Conservation (phyloP, 495 filamentous ascomycete genomes). For the Penicillium crystallinum region DNA sequence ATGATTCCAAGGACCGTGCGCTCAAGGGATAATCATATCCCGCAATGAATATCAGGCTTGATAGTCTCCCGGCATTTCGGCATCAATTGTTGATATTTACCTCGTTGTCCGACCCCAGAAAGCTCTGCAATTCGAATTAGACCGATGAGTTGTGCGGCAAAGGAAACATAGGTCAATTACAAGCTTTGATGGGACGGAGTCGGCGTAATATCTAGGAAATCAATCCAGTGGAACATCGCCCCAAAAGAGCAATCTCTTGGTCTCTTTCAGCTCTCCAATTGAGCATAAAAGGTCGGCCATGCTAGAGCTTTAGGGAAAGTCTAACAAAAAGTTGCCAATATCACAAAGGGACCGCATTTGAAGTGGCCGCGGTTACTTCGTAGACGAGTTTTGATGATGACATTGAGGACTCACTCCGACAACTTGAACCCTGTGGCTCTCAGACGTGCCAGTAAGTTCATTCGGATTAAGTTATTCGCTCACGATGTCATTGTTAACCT, state of each 20-base stretch:
- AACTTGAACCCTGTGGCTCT: not conserved
- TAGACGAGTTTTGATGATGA: not conserved
- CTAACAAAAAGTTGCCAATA: not conserved
- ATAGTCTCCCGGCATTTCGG: not conserved
- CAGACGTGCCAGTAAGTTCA: not conserved
- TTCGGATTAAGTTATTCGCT: not conserved
- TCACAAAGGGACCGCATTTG: not conserved
- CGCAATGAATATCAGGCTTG: not conserved
- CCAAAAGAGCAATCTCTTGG: too few species aligned
- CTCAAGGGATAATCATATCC: not conserved
- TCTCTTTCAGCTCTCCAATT: too few species aligned
- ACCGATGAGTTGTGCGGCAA: not conserved
- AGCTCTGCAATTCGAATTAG: too few species aligned
- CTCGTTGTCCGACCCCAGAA: not conserved
- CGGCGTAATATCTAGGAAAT: too few species aligned
- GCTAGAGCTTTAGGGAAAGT: not conserved
- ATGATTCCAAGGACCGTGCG: not conserved
- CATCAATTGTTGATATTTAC: not conserved
- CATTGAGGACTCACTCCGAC: slow-evolving; percentile 6
- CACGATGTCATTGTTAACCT: slow-evolving; percentile 1
- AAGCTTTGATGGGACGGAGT: not conserved
- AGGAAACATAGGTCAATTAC: not conserved
- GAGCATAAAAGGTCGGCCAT: too few species aligned
- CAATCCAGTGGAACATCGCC: too few species aligned
- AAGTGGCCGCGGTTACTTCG: not conserved